Evolutionary conservation across 257 asterid genomes (phyloP).

Genomic region (Echium plantagineum): DNA sequence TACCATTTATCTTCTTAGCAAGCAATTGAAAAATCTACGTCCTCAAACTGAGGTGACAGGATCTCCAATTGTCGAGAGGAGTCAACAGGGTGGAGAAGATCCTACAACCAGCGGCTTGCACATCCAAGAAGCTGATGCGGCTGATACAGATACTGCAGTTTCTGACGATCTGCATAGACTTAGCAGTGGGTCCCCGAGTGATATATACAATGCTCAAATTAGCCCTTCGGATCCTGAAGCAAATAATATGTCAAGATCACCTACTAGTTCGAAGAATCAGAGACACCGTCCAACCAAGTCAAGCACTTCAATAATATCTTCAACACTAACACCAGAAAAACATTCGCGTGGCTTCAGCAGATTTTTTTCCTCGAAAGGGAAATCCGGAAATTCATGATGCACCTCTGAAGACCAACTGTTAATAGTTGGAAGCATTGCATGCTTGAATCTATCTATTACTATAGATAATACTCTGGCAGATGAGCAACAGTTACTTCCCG

Average conservation of each 20-base stretch:
- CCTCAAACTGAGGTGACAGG: conserved; percentile 43
- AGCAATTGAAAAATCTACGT: conserved; percentile 65
- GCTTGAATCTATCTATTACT: neutral
- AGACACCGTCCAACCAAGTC: conserved; percentile 58
- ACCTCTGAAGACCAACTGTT: conserved; percentile 1
- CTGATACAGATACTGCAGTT: conserved; percentile 35
- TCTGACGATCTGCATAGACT: conserved; percentile 27
- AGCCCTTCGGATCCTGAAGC: conserved; percentile 52
- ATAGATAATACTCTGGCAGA: neutral
- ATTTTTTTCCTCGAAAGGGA: conserved; percentile 68
- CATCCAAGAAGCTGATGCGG: conserved; percentile 35
- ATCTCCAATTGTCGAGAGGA: conserved; percentile 28
- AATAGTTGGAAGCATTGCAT: neutral
- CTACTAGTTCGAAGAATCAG: conserved; percentile 33
- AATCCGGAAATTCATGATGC: conserved; percentile 29
- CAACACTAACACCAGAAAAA: conserved; percentile 67
- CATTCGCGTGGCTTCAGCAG: conserved; percentile 67
- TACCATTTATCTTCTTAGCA: conserved; percentile 78
- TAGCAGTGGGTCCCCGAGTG: conserved; percentile 50
- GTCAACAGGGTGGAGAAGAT: conserved; percentile 31
- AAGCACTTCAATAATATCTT: conserved; percentile 44
- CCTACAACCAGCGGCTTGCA: conserved; percentile 41
- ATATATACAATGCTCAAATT: no score
- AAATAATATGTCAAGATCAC: conserved; percentile 44
- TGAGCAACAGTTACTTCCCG: neutral